These are phyloP conservation scores for Aspergillus carlsbadensis DNA, from an alignment of 495 filamentous ascomycete species.

Conservation along the genomic window DNA sequence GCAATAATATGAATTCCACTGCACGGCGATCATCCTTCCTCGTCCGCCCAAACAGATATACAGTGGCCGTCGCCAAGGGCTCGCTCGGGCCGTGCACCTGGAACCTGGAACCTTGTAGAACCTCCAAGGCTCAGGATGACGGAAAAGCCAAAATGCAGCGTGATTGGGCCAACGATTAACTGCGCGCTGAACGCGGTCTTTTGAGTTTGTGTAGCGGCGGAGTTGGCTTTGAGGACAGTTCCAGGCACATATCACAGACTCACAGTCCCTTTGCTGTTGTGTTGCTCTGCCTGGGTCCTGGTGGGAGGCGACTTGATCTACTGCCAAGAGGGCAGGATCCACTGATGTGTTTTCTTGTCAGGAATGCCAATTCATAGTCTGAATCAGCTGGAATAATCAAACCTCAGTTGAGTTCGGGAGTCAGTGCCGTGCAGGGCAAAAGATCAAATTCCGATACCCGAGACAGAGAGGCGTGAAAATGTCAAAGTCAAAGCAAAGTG, in stretches of 20 bases:
- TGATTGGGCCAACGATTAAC: background rate
- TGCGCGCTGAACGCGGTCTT: conserved; percentile 5
- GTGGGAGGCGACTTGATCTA: conserved; percentile 3
- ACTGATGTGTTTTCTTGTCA: conserved; percentile 18
- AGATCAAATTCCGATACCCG: background rate
- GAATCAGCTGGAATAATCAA: background rate
- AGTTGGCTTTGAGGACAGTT: too few relatives aligned
- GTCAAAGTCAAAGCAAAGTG: background rate
- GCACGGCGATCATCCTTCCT: background rate
- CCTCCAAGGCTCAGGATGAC: background rate
- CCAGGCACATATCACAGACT: too few relatives aligned
- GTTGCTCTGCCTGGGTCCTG: background rate
- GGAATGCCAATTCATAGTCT: background rate
- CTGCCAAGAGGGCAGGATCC: conserved; percentile 14
- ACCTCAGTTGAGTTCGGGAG: background rate
- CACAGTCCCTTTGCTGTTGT: too few relatives aligned
- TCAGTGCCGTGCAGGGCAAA: background rate
- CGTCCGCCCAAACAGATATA: background rate
- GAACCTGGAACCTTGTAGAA: background rate
- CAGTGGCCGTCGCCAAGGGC: conserved; percentile 1
- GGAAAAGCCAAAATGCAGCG: background rate
- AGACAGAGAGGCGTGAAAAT: background rate
- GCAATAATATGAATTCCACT: background rate
- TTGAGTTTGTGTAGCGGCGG: conserved; percentile 5
- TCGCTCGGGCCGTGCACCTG: background rate